Conservation (phyloP, 805 yeast species). For the Aciculoconidium aculeatum region DNA sequence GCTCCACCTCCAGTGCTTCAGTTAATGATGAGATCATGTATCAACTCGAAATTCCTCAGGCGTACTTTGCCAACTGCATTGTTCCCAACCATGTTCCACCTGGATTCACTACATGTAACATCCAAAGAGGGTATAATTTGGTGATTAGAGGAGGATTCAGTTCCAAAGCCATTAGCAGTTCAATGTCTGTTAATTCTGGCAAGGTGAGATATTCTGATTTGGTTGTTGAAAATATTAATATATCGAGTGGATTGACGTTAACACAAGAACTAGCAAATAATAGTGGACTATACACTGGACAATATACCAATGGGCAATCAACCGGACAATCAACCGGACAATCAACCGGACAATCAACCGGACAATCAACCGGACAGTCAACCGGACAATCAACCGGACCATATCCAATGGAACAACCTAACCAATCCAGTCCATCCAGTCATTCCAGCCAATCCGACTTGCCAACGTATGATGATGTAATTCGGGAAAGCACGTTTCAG, state of each 20-base stretch:
- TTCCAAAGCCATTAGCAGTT: constrained; percentile 6
- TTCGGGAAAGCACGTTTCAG: constrained; percentile 25
- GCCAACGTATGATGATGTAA: constrained; percentile 36
- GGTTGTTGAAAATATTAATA: constrained; percentile 17
- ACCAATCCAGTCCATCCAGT: no score
- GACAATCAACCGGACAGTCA: neutral
- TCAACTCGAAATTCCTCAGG: constrained; percentile 42
- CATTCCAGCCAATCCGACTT: constrained; percentile 8
- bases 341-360: neutral
- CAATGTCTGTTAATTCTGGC: neutral
- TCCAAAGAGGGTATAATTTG: constrained; percentile 40
- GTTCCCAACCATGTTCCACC: constrained; percentile 49
- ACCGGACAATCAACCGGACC: no score
- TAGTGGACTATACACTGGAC: constrained; percentile 1
- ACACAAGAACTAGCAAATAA: constrained; percentile 15
- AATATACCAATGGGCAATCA: neutral
- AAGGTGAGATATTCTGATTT: constrained; percentile 2
- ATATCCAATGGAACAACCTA: no score
- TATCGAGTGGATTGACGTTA: constrained; percentile 28
- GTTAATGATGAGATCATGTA: constrained; percentile 13
- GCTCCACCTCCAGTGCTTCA: constrained; percentile 11
- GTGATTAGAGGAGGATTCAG: constrained; percentile 26
- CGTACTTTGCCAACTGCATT: constrained; percentile 33
- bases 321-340: neutral
- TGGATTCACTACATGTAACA: constrained; percentile 51